A percentile compares a stretch with the other conserved stretches of the same genome.
Evolutionary conservation across 1,139 yeast species (phyloP).

Genomic region (Saccharomyces hybrid): DNA sequence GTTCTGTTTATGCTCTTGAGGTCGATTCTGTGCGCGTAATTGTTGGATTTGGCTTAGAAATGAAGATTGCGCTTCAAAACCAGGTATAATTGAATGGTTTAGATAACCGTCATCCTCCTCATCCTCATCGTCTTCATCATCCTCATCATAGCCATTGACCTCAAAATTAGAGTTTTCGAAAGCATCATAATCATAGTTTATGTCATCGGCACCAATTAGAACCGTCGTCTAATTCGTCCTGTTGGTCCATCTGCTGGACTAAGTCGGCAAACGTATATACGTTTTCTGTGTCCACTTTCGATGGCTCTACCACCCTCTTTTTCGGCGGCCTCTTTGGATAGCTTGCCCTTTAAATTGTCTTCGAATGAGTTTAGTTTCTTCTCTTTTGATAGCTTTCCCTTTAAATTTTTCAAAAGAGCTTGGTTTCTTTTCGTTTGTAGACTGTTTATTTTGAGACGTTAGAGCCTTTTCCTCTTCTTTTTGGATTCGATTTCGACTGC

Average conservation of each 20-base stretch:
- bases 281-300: slow-evolving; percentile 40
- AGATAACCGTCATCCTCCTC: slow-evolving; percentile 9
- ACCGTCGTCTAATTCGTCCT: slow-evolving; percentile 35
- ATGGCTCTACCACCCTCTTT: not conserved
- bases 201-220: slow-evolving; percentile 36
- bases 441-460: slow-evolving; percentile 3
- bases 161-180: slow-evolving; percentile 35
- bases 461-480: slow-evolving; percentile 15
- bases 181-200: slow-evolving; percentile 33
- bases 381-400: slow-evolving; percentile 11
- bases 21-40: slow-evolving; percentile 15
- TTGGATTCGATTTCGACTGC: not conserved
- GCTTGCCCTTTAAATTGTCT: slow-evolving; percentile 15
- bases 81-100: slow-evolving; percentile 20
- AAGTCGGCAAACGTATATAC: slow-evolving; percentile 35
- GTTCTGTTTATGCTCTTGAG: not conserved
- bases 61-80: slow-evolving; percentile 21
- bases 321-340: slow-evolving; percentile 4
- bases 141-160: slow-evolving; percentile 29
- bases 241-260: slow-evolving; percentile 31
- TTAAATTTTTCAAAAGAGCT: slow-evolving; percentile 15
- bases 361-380: slow-evolving; percentile 10
- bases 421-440: not conserved
- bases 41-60: slow-evolving; percentile 28
- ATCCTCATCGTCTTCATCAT: slow-evolving; percentile 14